Evolutionary conservation across 495 filamentous ascomycete species (phyloP).

Genomic region (Annulohypoxylon nitens): DNA sequence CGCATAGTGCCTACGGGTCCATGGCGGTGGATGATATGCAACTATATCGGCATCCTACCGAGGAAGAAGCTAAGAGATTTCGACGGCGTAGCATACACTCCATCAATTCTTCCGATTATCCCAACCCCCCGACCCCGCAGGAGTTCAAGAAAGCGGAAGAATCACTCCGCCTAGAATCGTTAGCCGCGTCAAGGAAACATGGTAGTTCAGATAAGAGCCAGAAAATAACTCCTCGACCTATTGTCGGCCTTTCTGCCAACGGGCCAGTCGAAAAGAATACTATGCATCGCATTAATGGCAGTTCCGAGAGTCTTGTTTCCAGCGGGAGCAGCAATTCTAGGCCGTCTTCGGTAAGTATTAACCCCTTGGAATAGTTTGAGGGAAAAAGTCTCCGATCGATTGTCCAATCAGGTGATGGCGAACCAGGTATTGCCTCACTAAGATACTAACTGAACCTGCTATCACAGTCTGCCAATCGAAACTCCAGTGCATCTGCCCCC

Average conservation of each 20-base stretch:
- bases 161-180: slow-evolving; percentile 54
- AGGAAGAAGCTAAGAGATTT: slow-evolving; percentile 80
- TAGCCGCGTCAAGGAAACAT: slow-evolving; percentile 50
- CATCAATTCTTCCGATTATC: slow-evolving; percentile 74
- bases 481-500: slow-evolving; percentile 58
- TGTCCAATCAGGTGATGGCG: slow-evolving; percentile 57
- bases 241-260: slow-evolving; percentile 38
- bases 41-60: slow-evolving; percentile 58
- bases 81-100: slow-evolving; percentile 86
- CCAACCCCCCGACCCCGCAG: slow-evolving; percentile 57
- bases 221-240: slow-evolving; percentile 45
- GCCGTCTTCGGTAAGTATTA: slow-evolving; percentile 61
- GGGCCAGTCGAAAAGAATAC: slow-evolving; percentile 38
- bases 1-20: slow-evolving; percentile 61
- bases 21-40: slow-evolving; percentile 67
- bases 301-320: slow-evolving; percentile 61
- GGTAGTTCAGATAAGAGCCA: slow-evolving; percentile 53
- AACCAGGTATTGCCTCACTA: slow-evolving; percentile 28
- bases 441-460: slow-evolving; percentile 53
- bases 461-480: slow-evolving; percentile 64
- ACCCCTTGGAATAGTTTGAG: slow-evolving; percentile 7
- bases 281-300: slow-evolving; percentile 54
- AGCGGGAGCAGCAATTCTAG: slow-evolving; percentile 59
- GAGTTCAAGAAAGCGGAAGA: slow-evolving; percentile 56
- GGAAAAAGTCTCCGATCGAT: slow-evolving; percentile 37